phyloP scores from a whole-genome alignment of 208 protist genomes.

The Leishmania martiniquensis region DNA sequence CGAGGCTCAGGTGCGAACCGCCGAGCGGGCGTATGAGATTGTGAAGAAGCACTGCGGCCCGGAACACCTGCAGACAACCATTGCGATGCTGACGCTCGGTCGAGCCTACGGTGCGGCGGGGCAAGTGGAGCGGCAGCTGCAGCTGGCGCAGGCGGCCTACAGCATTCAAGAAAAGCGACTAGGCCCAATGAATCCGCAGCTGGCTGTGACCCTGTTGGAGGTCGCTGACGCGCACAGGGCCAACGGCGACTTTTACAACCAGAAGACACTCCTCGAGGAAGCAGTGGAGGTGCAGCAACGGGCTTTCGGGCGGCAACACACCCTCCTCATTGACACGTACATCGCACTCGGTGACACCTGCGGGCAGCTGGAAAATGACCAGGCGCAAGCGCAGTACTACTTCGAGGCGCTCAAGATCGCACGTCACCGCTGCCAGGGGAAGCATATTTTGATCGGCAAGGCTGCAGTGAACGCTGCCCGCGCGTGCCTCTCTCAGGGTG shows the following conservation, averaged over 20 bases:
- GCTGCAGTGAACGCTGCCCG: constrained; percentile 63
- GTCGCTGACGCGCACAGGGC: constrained; percentile 68
- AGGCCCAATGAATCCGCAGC: constrained; percentile 75
- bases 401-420: constrained; percentile 74
- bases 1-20: constrained; percentile 55
- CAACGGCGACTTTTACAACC: constrained; percentile 70
- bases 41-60: constrained; percentile 76
- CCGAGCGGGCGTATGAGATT: constrained; percentile 72
- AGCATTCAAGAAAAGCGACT: constrained; percentile 80
- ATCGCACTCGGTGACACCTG: constrained; percentile 72
- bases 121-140: constrained; percentile 55
- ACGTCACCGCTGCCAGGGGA: constrained; percentile 57
- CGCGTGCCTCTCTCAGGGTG: constrained; percentile 53
- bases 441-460: constrained; percentile 68
- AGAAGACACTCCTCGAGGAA: constrained; percentile 73
- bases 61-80: constrained; percentile 78
- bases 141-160: constrained; percentile 60
- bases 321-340: constrained; percentile 74
- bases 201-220: constrained; percentile 74
- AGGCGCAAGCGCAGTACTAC: constrained; percentile 67
- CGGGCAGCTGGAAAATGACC: constrained; percentile 57
- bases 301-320: constrained; percentile 81
- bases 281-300: constrained; percentile 80
- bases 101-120: constrained; percentile 69
- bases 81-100: constrained; percentile 73